Conservation (phyloP, 2,329 filamentous ascomycete species). For the Ophiostoma tasmaniense region DNA sequence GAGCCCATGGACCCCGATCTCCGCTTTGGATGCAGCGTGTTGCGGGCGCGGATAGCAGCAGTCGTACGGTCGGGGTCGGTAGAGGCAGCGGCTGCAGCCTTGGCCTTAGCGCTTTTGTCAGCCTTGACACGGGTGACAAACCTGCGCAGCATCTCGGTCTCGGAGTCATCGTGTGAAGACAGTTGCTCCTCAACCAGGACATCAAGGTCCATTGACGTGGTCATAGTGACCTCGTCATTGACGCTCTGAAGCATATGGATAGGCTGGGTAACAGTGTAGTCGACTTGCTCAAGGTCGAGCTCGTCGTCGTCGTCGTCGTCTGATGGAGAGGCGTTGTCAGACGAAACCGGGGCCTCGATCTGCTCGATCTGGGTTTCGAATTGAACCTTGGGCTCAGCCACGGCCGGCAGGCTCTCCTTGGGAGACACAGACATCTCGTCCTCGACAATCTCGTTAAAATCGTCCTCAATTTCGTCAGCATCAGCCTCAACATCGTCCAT, state of each 20-base stretch:
- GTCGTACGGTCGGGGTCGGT: background rate
- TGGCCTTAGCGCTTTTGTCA: constrained; percentile 28
- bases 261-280: constrained; percentile 17
- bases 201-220: constrained; percentile 17
- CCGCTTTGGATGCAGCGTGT: constrained; percentile 20
- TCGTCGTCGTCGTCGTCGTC: constrained; percentile 5
- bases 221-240: constrained; percentile 22
- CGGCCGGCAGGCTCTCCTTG: background rate
- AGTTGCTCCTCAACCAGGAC: constrained; percentile 8
- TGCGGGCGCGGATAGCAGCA: constrained; percentile 8
- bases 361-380: background rate
- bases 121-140: constrained; percentile 30
- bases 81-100: constrained; percentile 22
- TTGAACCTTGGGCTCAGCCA: background rate
- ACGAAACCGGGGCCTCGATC: background rate
- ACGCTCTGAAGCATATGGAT: constrained; percentile 11
- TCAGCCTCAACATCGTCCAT: background rate
- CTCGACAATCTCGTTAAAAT: background rate
- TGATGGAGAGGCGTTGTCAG: background rate
- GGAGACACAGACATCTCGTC: background rate
- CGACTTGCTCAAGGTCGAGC: background rate
- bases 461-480: background rate
- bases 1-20: constrained; percentile 25
- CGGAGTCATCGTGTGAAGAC: constrained; percentile 27
- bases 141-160: constrained; percentile 29